Percentiles rank a stretch among this genome's conserved stretches.
Evolutionary conservation across 75 land plant species (phyloP).

Genomic region (Larix kaempferi): DNA sequence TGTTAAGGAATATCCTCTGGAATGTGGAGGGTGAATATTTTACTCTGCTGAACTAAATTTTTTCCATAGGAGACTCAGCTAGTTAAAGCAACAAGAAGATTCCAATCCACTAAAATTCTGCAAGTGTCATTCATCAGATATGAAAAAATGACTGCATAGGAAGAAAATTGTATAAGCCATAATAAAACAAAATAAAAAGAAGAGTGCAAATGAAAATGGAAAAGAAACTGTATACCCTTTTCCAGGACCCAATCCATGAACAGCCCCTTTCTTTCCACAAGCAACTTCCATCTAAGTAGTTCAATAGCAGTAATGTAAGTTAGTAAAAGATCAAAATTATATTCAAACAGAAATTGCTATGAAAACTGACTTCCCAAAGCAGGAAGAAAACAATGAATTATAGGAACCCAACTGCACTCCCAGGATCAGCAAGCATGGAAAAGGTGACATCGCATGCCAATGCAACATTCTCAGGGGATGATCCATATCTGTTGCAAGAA

Average conservation of each 20-base stretch:
- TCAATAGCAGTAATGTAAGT: neutral
- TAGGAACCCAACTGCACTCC: conserved; percentile 62
- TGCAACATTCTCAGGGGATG: conserved; percentile 74
- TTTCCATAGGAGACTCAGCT: neutral
- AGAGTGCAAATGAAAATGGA: neutral
- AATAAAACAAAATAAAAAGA: neutral
- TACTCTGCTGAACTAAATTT: too few relatives aligned
- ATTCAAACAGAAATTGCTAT: conserved; percentile 1
- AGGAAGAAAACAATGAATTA: conserved; percentile 11
- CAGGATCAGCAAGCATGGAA: conserved; percentile 95
- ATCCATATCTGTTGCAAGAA: conserved; percentile 37
- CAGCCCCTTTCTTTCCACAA: conserved; percentile 56
- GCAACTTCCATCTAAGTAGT: conserved; percentile 59
- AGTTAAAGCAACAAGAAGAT: neutral
- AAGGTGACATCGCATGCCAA: conserved; percentile 73
- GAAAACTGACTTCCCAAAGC: neutral
- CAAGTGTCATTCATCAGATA: neutral
- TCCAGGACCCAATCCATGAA: conserved; percentile 50
- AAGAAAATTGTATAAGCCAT: neutral
- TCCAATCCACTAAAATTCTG: neutral
- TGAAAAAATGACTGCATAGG: neutral
- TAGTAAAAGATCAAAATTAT: neutral
- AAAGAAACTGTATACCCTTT: conserved; percentile 51
- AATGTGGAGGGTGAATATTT: too few relatives aligned
- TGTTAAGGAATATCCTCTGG: too few relatives aligned